These are phyloP conservation scores for Secale cereale DNA, from an alignment of 176 grass and related monocot genomes.

Conservation along the genomic window DNA sequence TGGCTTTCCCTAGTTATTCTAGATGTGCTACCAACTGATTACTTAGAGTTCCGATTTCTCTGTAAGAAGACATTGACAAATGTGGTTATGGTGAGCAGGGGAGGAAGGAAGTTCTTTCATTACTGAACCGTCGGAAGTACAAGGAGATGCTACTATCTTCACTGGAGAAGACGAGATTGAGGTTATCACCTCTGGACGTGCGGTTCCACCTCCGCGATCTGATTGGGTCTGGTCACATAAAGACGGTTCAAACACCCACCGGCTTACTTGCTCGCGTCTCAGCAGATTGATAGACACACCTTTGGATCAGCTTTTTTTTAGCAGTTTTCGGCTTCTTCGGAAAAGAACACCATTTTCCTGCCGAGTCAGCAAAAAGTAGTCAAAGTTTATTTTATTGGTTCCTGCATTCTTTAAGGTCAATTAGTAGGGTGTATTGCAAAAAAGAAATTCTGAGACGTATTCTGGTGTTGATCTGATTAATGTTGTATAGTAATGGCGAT, in stretches of 20 bases:
- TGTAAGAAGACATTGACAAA: not conserved
- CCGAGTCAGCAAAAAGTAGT: not conserved
- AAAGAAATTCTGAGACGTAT: not conserved
- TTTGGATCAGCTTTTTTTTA: not conserved
- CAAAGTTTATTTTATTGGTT: not conserved
- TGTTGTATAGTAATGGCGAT: not conserved
- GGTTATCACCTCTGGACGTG: slow-evolving; percentile 65
- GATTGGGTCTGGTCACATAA: slow-evolving; percentile 78
- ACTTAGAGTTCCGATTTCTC: not conserved
- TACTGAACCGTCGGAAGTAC: slow-evolving; percentile 67
- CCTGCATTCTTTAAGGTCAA: not conserved
- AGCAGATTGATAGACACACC: slow-evolving; percentile 40
- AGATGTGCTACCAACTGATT: not conserved
- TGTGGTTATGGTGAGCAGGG: slow-evolving; percentile 39
- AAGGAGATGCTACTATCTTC: slow-evolving; percentile 72
- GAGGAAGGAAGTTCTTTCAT: slow-evolving; percentile 74
- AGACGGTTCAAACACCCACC: slow-evolving; percentile 59
- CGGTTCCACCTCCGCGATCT: slow-evolving; percentile 74
- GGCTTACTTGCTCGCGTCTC: slow-evolving; percentile 73
- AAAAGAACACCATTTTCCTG: not conserved
- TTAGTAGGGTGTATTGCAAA: not conserved
- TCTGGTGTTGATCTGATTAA: not conserved
- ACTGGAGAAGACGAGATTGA: slow-evolving; percentile 70
- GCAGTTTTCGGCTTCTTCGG: not conserved
- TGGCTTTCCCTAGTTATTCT: not conserved